Conservation (phyloP, 78 protist species). For the Dictyostelium intermedium region DNA sequence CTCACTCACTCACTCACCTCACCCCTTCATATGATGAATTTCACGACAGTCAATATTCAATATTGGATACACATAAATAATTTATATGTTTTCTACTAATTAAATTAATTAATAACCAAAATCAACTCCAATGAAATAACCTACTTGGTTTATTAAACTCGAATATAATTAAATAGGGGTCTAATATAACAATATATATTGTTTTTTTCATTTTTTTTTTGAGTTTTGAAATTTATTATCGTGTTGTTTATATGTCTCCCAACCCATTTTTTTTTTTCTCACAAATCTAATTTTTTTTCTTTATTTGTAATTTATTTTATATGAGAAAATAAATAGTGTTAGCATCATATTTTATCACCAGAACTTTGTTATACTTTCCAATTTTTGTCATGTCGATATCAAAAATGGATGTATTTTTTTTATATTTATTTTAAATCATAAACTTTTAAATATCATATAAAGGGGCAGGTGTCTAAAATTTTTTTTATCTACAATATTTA, state of each 20-base stretch:
- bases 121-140: background rate
- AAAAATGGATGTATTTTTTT: too few species aligned
- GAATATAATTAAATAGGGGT: background rate
- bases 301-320: background rate
- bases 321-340: background rate
- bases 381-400: background rate
- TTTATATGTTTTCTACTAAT: too few species aligned
- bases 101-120: background rate
- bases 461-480: too few species aligned
- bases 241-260: background rate
- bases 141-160: background rate
- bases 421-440: too few species aligned
- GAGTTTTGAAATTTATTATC: too few species aligned
- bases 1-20: background rate
- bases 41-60: background rate
- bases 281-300: too few species aligned
- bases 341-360: background rate
- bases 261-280: background rate
- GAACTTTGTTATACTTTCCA: background rate
- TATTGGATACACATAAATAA: background rate
- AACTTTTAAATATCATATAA: too few species aligned
- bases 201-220: background rate
- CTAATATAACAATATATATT: background rate
- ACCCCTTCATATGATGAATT: background rate
- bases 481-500: too few species aligned